phyloP scores from a whole-genome alignment of 352 stramenopile species.

The Phytophthora niederhauseri region DNA sequence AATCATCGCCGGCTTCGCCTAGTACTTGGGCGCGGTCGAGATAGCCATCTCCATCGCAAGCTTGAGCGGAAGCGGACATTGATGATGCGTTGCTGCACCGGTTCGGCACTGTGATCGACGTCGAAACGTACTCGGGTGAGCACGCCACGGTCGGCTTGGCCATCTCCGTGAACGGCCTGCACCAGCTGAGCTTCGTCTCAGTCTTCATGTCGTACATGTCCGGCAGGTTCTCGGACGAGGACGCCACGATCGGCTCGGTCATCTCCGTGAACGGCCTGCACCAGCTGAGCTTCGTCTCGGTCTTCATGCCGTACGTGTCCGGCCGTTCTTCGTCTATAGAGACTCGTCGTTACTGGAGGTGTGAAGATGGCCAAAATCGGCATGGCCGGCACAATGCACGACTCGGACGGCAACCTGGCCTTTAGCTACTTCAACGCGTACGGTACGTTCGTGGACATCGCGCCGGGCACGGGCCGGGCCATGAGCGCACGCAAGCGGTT shows the following conservation, averaged over 20 bases:
- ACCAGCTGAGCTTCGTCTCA: slow-evolving; percentile 65
- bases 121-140: slow-evolving; percentile 38
- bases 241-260: slow-evolving; percentile 44
- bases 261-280: slow-evolving; percentile 72
- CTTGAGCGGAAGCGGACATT: slow-evolving; percentile 45
- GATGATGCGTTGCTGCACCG: slow-evolving; percentile 53
- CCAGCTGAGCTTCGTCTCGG: slow-evolving; percentile 62
- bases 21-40: slow-evolving; percentile 52
- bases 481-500: slow-evolving; percentile 71
- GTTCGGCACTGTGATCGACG: slow-evolving; percentile 47
- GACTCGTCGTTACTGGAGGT: slow-evolving; percentile 46
- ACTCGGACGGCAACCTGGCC: slow-evolving; percentile 47
- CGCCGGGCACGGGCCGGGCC: slow-evolving; percentile 71
- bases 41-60: slow-evolving; percentile 58
- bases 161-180: slow-evolving; percentile 66
- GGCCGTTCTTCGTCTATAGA: slow-evolving; percentile 72
- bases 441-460: slow-evolving; percentile 68
- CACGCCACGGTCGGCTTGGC: slow-evolving; percentile 50
- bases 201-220: slow-evolving; percentile 76
- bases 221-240: slow-evolving; percentile 33
- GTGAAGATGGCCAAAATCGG: slow-evolving; percentile 68
- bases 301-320: slow-evolving; percentile 76
- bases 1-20: slow-evolving; percentile 31
- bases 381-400: slow-evolving; percentile 51
- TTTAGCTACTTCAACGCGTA: slow-evolving; percentile 49